These are phyloP conservation scores for Tetrapyrgos nigripes DNA, from an alignment of 1,284 basidiomycete genomes.

Conservation along the genomic window DNA sequence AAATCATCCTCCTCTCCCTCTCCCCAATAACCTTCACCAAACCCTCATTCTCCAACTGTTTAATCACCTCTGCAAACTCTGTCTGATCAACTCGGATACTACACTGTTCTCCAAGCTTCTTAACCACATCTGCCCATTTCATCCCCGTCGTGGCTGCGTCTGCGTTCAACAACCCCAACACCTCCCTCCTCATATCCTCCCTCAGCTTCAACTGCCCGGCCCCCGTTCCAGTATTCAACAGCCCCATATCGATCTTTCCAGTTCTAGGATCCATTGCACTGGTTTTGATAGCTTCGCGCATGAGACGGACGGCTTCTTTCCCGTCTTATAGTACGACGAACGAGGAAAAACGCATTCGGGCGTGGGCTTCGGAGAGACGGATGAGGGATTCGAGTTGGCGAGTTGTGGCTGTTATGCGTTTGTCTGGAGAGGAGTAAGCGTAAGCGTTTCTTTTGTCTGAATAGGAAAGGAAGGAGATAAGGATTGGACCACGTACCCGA, in stretches of 20 bases:
- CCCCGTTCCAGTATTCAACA: conserved; percentile 94
- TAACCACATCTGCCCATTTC: conserved; percentile 82
- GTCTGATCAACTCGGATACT: conserved; percentile 75
- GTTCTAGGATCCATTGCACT: conserved; percentile 95
- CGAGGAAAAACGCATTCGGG: conserved; percentile 91
- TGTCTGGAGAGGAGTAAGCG: no score
- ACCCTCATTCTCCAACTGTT: conserved; percentile 83
- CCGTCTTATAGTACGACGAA: conserved; percentile 90
- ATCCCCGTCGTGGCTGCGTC: conserved; percentile 67
- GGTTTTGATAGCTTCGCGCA: conserved; percentile 95
- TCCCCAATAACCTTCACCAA: conserved; percentile 86
- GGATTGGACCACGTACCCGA: no score
- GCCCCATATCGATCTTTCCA: conserved; percentile 95
- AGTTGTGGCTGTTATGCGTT: conserved; percentile 97
- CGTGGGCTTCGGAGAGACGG: conserved; percentile 96
- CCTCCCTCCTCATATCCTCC: conserved; percentile 85
- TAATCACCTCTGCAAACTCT: conserved; percentile 87
- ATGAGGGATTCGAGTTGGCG: conserved; percentile 98
- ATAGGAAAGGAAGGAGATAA: no score
- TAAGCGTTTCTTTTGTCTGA: no score
- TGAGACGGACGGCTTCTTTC: conserved; percentile 89
- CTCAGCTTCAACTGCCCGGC: conserved; percentile 82
- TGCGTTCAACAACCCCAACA: conserved; percentile 72
- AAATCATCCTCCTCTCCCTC: conserved; percentile 83
- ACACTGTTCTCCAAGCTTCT: conserved; percentile 79